Evolutionary conservation across 148 eudicot genomes (phyloP).

Genomic region (Silene latifolia): DNA sequence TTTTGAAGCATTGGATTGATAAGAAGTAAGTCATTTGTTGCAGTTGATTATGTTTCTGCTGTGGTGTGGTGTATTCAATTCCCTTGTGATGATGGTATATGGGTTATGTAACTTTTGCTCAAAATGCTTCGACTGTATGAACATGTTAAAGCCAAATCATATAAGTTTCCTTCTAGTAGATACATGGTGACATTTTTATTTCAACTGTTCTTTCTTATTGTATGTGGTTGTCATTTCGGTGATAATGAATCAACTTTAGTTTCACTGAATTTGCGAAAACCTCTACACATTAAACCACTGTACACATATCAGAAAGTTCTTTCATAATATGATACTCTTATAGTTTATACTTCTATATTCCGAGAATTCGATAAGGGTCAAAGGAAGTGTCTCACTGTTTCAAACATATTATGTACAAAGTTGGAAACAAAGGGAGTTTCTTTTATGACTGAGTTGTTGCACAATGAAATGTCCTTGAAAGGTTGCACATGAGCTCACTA

Average conservation of each 20-base stretch:
- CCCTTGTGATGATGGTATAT: not conserved
- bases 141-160: not conserved
- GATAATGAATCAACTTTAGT: not conserved
- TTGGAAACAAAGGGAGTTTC: too few relatives aligned
- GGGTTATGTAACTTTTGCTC: not conserved
- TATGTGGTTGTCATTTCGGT: not conserved
- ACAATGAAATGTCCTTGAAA: too few relatives aligned
- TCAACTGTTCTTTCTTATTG: not conserved
- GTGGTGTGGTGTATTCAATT: not conserved
- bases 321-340: not conserved
- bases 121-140: not conserved
- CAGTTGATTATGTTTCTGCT: not conserved
- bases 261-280: not conserved
- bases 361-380: not conserved
- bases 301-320: not conserved
- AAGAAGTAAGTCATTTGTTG: slow-evolving; percentile 51
- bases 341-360: not conserved
- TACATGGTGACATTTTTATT: not conserved
- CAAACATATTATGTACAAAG: too few relatives aligned
- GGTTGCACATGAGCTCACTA: too few relatives aligned
- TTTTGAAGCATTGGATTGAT: slow-evolving; percentile 51
- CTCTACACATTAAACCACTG: not conserved
- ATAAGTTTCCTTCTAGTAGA: not conserved
- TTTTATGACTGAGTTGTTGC: too few relatives aligned
- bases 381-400: not conserved